Evolutionary conservation across 225 moss, liverwort and hornwort genomes (phyloP), one percentile per base, ranked within the genome.

Genomic region (Climacium dendroides): DNA sequence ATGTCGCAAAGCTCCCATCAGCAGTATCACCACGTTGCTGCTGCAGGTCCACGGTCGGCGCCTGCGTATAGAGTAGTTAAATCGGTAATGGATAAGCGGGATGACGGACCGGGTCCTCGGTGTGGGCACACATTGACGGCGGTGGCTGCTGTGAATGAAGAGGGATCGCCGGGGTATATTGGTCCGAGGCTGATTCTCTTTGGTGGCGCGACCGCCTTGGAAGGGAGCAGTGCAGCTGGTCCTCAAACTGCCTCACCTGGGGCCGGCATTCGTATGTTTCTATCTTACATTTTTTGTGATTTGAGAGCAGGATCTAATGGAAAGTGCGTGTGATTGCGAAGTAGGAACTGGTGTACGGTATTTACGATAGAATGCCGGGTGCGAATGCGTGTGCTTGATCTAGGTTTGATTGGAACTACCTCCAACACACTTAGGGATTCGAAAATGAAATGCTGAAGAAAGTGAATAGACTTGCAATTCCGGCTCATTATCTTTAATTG

Each of bases 171-270:
- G 77, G 93, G 96, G 78, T 96, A 90, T 66, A 90, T 96, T 58
- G 97, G 97, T 53, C 97, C 97, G n/a, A 94, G 97, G 39, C 87
- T 97, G 65, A 95, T 97, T 69, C 94, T 97, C 12, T 97, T 97
- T 43, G 97, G 97, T 77, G 97, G 97, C 88, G 97, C 95, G 19
- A 96, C 95, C 52, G 97, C 97, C 45, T 92, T 97, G 80, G 96
- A 97, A 86, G 97, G 96, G 28, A 96, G 92, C 81, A 92, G 94
- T 71, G 79, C 91, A 69, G 93, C 94, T 62, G 94, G 96, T 70
- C 97, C 95, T 58, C 96, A 94, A 86, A 13, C 89, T 80, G 87
- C 93, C 43, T 93, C 93, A 28, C 93, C 97, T 85, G 96, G 97
- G 52, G 94, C 95, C 29, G 97, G 97, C 71, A 97, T 97, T 90